phyloP scores from a whole-genome alignment of 2,329 filamentous ascomycete species.

The Pezicula neosporulosa region DNA sequence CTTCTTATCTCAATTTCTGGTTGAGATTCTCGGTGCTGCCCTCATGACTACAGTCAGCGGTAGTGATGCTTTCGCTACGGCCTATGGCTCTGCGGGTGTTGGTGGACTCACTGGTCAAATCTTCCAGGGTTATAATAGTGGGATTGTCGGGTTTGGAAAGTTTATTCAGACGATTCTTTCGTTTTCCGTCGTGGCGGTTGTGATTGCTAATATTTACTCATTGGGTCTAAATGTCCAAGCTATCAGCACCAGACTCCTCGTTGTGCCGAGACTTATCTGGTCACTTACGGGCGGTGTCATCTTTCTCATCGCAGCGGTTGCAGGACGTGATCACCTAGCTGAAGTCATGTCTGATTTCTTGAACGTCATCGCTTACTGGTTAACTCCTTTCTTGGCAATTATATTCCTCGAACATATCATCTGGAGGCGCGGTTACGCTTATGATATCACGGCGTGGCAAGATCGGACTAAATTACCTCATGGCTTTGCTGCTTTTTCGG shows the following conservation, averaged over 20 bases:
- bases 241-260: slow-evolving; percentile 6
- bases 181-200: no score
- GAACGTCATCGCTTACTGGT: slow-evolving; percentile 12
- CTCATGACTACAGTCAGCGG: no score
- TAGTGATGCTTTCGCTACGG: no score
- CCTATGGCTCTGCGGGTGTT: no score
- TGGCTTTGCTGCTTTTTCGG: slow-evolving; percentile 8
- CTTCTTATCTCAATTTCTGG: no score
- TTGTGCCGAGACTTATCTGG: slow-evolving; percentile 11
- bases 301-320: slow-evolving; percentile 8
- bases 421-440: slow-evolving; percentile 8
- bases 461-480: slow-evolving; percentile 3
- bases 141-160: no score
- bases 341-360: slow-evolving; percentile 13
- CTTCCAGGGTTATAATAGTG: no score
- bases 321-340: slow-evolving; percentile 9
- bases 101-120: no score
- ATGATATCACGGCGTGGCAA: slow-evolving; percentile 9
- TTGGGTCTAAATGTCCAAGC: slow-evolving; percentile 12
- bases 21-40: no score
- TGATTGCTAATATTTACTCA: slow-evolving; percentile 14
- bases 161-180: no score
- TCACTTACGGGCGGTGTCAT: slow-evolving; percentile 5
- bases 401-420: slow-evolving; percentile 11
- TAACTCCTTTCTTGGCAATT: slow-evolving; percentile 8